These are phyloP conservation scores for Diutina ranongensis DNA, from an alignment of 1,139 yeast species.

Conservation along the genomic window DNA sequence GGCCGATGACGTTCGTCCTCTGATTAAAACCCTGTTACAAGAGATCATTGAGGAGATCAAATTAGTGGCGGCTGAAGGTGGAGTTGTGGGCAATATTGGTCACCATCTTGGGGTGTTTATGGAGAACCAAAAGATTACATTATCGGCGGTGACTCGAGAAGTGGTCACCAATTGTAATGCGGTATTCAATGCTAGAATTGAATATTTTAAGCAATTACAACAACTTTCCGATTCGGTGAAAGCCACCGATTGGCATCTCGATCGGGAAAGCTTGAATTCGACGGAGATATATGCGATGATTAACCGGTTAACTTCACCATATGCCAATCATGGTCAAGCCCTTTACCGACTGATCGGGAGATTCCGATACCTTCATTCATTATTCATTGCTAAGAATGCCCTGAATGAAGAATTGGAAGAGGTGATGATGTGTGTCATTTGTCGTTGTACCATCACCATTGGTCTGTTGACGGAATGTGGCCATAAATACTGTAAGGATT, in stretches of 20 bases:
- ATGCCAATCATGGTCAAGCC: not conserved
- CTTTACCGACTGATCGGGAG: not conserved
- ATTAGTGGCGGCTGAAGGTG: not conserved
- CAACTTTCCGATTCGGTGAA: constrained; percentile 71
- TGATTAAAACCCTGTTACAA: not conserved
- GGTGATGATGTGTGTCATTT: constrained; percentile 58
- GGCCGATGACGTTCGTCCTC: constrained; percentile 2
- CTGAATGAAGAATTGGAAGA: constrained; percentile 17
- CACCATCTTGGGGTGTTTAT: constrained; percentile 16
- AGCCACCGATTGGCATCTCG: constrained; percentile 10
- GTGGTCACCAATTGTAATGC: constrained; percentile 44
- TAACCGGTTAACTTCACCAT: not conserved
- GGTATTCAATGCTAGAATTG: constrained; percentile 66
- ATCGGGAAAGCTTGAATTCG: not conserved
- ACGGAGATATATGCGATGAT: not conserved
- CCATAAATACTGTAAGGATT: constrained; percentile 73
- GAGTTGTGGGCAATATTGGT: not conserved
- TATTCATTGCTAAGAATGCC: constrained; percentile 15
- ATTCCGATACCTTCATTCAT: constrained; percentile 1
- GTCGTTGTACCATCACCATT: constrained; percentile 53
- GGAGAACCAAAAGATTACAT: constrained; percentile 32
- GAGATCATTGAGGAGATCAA: not conserved
- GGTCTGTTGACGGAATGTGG: constrained; percentile 87
- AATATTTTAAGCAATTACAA: constrained; percentile 76
- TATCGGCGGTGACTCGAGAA: constrained; percentile 31